Percentiles rank a stretch among this genome's conserved stretches.
These are phyloP conservation scores for Cytospora mali DNA, from an alignment of 2,329 filamentous ascomycete species.

Conservation along the genomic window DNA sequence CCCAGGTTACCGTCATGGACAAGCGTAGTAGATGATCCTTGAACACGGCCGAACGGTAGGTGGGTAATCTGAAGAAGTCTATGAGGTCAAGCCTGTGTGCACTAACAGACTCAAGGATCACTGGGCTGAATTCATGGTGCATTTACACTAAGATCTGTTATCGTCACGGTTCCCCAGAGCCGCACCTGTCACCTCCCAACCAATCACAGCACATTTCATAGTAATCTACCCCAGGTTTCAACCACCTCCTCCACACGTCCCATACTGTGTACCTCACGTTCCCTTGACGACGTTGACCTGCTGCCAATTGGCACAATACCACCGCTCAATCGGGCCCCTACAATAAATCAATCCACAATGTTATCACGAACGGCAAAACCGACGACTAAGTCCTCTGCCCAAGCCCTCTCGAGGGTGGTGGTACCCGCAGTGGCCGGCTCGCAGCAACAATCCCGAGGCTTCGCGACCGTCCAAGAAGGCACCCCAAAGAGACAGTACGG, in stretches of 20 bases:
- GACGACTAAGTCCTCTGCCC: slow-evolving; percentile 44
- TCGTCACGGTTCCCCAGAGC: background rate
- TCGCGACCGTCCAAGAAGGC: slow-evolving; percentile 80
- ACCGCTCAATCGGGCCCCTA: slow-evolving; percentile 43
- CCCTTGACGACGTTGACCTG: slow-evolving; percentile 12
- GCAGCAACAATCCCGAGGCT: slow-evolving; percentile 61
- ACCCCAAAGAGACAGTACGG: slow-evolving; percentile 75
- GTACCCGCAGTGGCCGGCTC: slow-evolving; percentile 42
- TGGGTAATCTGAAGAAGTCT: slow-evolving; percentile 6
- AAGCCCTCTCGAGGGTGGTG: slow-evolving; percentile 43
- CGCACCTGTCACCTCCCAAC: slow-evolving; percentile 14
- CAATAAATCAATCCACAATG: slow-evolving; percentile 37
- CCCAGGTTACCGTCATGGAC: background rate
- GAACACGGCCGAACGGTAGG: background rate
- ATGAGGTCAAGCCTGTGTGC: slow-evolving; percentile 14
- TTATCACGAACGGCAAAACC: slow-evolving; percentile 47
- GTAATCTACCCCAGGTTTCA: slow-evolving; percentile 30
- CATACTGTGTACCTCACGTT: slow-evolving; percentile 23
- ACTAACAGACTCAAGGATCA: slow-evolving; percentile 11
- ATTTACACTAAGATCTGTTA: slow-evolving; percentile 9
- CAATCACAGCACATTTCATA: slow-evolving; percentile 29
- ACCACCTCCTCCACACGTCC: slow-evolving; percentile 26
- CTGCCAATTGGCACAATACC: slow-evolving; percentile 38
- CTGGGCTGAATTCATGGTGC: background rate
- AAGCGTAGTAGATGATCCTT: background rate